Evolutionary conservation across 108 stramenopile species (phyloP), one percentile per base, ranked within the genome.

Genomic region (Poteriospumella lacustris): DNA sequence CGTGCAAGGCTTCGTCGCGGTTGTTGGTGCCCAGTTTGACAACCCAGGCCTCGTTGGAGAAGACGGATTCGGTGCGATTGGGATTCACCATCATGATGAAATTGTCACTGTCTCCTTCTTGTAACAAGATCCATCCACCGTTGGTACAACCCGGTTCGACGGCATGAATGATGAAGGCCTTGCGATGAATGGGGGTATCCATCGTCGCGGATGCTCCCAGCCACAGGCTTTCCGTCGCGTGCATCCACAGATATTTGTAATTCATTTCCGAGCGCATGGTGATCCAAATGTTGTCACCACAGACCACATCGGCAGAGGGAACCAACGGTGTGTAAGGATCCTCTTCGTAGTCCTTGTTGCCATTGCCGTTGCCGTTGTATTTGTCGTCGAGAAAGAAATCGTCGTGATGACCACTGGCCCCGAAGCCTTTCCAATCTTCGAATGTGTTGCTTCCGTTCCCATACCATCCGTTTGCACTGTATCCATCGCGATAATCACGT

Each of bases 171-270:
- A 33, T 3, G 47, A 73, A 73, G 5, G n/a, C 36, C 31, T 73
- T 73, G 3, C 43, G 47, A 73, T 73, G 70, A 12, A 73, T 12
- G 9, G 70, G 70, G 42, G 70, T 73, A 38, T 73, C 70, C 3
- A 56, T 56, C 3, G 70, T 73, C 5, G 70, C 70, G 28, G 44
- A 26, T 52, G 70, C 70, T 26, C 9, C 43, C 44, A 73, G 38
- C 70, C 70, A 73, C 12, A 52, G 9, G 3, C 36, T 38, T 73
- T 73, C 44, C 5, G n/a, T 33, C 38, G 9, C 36, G 36, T 73
- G 47, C 47, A 56, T 73, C 70, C 70, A 73, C 9, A 73, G 70
- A 38, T 73, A 73, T 34, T 42, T 5, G 42, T 73, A 73, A 38
- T 56, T 73, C 70, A 56, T 56, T 38, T 73, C 70, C 31, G 70